phyloP scores from a whole-genome alignment of 208 protist species.

The Kentomonas sorsogonicus region DNA sequence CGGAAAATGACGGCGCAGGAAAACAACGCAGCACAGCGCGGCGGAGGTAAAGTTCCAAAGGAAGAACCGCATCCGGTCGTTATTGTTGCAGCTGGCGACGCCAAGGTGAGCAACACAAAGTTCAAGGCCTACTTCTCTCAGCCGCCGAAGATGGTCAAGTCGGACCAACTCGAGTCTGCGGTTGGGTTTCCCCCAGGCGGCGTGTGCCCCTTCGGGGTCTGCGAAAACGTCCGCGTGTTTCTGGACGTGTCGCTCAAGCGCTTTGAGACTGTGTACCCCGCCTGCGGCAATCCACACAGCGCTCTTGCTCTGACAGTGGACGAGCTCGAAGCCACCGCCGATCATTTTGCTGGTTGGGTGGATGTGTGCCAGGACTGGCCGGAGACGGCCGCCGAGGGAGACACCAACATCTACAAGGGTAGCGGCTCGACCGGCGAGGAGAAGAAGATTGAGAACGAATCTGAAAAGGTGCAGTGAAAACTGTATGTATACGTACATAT shows the following conservation, averaged over 20 bases:
- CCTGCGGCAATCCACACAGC: constrained; percentile 38
- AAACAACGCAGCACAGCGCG: constrained; percentile 18
- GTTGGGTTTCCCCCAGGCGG: constrained; percentile 48
- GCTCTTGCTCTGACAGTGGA: constrained; percentile 27
- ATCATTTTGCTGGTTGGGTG: constrained; percentile 69
- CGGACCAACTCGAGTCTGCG: constrained; percentile 38
- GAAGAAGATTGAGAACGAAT: too few species aligned
- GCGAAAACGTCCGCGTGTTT: constrained; percentile 47
- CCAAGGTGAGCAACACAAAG: constrained; percentile 38
- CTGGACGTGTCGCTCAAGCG: constrained; percentile 61
- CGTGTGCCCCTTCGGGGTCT: constrained; percentile 60
- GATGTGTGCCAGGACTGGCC: constrained; percentile 49
- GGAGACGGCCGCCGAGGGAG: not conserved
- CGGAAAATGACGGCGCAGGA: constrained; percentile 24
- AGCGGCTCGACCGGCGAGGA: too few species aligned
- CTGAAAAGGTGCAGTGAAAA: too few species aligned
- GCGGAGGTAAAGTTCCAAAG: constrained; percentile 2
- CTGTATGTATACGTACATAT: too few species aligned
- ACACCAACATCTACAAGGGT: not conserved
- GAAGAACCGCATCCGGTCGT: constrained; percentile 15
- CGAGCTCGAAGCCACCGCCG: constrained; percentile 53
- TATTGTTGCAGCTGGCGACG: constrained; percentile 49
- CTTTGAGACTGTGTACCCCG: constrained; percentile 47
- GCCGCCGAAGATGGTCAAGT: constrained; percentile 45
- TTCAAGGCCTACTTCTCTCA: constrained; percentile 38